These are phyloP conservation scores for Termitomyces sp. DNA, from an alignment of 768 basidiomycete species.

Conservation along the genomic window DNA sequence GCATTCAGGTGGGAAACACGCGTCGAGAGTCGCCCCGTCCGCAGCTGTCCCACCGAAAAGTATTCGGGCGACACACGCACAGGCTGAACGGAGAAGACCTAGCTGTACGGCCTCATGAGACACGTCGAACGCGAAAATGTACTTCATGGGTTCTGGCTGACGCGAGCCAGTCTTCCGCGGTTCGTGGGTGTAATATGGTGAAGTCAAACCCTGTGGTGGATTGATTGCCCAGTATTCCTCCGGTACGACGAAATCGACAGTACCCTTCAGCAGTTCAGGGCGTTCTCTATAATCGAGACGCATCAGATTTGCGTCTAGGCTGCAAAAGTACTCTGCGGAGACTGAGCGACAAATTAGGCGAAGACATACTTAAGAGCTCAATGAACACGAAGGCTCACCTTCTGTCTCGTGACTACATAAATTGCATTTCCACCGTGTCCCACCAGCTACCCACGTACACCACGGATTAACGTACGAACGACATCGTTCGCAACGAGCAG, in stretches of 20 bases:
- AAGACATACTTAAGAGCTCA: background rate
- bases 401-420: slow-evolving; percentile 80
- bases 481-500: slow-evolving; percentile 81
- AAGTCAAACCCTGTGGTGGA: slow-evolving; percentile 48
- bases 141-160: slow-evolving; percentile 62
- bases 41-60: slow-evolving; percentile 56
- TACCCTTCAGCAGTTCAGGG: slow-evolving; percentile 87
- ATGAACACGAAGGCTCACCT: slow-evolving; percentile 47
- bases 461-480: slow-evolving; percentile 93
- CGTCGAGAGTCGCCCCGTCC: slow-evolving; percentile 34
- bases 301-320: slow-evolving; percentile 72
- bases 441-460: slow-evolving; percentile 82
- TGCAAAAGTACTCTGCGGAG: slow-evolving; percentile 76
- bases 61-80: slow-evolving; percentile 54
- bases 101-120: slow-evolving; percentile 61
- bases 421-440: slow-evolving; percentile 89
- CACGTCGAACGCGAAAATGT: slow-evolving; percentile 88
- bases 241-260: slow-evolving; percentile 84
- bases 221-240: slow-evolving; percentile 84
- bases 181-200: slow-evolving; percentile 50
- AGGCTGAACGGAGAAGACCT: slow-evolving; percentile 68
- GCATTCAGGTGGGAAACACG: slow-evolving; percentile 51
- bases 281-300: slow-evolving; percentile 78
- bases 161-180: slow-evolving; percentile 44
- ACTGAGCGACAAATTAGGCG: slow-evolving; percentile 41